These are phyloP conservation scores for Trametes meyenii DNA, from an alignment of 768 basidiomycete species.

Conservation along the genomic window DNA sequence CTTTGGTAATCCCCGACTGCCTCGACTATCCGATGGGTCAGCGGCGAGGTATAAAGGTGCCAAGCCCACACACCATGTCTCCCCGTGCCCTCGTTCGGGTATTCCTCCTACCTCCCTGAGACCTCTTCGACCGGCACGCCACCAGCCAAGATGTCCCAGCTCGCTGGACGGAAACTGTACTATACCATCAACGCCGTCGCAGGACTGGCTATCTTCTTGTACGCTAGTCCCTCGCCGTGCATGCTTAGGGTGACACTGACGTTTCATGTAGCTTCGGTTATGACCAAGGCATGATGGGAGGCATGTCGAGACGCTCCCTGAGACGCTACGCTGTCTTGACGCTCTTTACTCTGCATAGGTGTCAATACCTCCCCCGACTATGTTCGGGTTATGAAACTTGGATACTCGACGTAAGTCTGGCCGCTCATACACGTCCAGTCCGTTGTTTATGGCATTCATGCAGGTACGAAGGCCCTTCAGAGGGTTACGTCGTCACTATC, in stretches of 20 bases:
- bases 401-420: slow-evolving; percentile 37
- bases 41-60: slow-evolving; percentile 9
- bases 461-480: slow-evolving; percentile 41
- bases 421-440: not conserved
- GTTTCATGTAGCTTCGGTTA: slow-evolving; percentile 44
- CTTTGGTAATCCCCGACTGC: slow-evolving; percentile 4
- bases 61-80: not conserved
- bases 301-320: slow-evolving; percentile 16
- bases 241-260: not conserved
- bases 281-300: slow-evolving; percentile 53
- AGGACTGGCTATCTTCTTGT: slow-evolving; percentile 40
- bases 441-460: not conserved
- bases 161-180: slow-evolving; percentile 31
- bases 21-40: not conserved
- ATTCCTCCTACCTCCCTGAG: not conserved
- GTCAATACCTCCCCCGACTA: slow-evolving; percentile 51
- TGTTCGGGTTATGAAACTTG: slow-evolving; percentile 44
- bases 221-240: slow-evolving; percentile 10
- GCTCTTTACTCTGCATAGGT: slow-evolving; percentile 2
- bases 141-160: slow-evolving; percentile 14
- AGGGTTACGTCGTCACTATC: slow-evolving; percentile 47
- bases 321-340: not conserved
- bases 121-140: not conserved
- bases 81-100: slow-evolving; percentile 3
- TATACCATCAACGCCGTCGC: slow-evolving; percentile 37